phyloP scores from a whole-genome alignment of 805 yeast species.

The Lachancea nothofagi region DNA sequence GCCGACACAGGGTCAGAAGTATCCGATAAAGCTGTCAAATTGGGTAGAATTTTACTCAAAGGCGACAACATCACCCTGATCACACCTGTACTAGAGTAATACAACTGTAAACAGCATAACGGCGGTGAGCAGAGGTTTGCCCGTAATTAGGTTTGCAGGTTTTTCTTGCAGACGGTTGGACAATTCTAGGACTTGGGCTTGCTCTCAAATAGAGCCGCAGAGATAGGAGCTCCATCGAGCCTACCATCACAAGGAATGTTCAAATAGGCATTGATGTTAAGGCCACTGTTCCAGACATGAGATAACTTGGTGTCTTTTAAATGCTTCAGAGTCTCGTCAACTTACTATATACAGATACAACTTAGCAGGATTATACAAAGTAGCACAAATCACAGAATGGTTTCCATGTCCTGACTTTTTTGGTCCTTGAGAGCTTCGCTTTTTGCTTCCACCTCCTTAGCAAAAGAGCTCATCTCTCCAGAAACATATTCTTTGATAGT shows the following conservation, averaged over 20 bases:
- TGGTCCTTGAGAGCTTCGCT: slow-evolving; percentile 12
- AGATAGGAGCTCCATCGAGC: too few species aligned
- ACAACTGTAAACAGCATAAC: too few species aligned
- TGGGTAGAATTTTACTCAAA: slow-evolving; percentile 76
- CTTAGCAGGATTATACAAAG: not conserved
- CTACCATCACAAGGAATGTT: too few species aligned
- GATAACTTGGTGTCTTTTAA: too few species aligned
- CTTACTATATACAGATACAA: slow-evolving; percentile 5
- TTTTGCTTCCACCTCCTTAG: slow-evolving; percentile 21
- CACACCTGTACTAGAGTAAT: slow-evolving; percentile 19
- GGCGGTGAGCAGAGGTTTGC: too few species aligned
- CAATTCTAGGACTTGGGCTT: too few species aligned
- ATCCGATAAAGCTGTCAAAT: slow-evolving; percentile 32
- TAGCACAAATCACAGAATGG: slow-evolving; percentile 11
- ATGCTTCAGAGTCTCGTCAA: too few species aligned
- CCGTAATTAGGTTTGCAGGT: too few species aligned
- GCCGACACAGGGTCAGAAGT: slow-evolving; percentile 32
- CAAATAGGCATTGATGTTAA: too few species aligned
- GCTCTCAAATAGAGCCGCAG: too few species aligned
- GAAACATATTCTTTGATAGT: slow-evolving; percentile 33
- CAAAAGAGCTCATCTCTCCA: slow-evolving; percentile 31
- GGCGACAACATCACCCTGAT: slow-evolving; percentile 92
- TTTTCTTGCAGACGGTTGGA: too few species aligned
- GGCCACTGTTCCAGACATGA: too few species aligned
- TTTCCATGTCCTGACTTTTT: slow-evolving; percentile 14